These are phyloP conservation scores for Saccharomycopsis lassenensis DNA, from an alignment of 805 yeast species.

Conservation along the genomic window DNA sequence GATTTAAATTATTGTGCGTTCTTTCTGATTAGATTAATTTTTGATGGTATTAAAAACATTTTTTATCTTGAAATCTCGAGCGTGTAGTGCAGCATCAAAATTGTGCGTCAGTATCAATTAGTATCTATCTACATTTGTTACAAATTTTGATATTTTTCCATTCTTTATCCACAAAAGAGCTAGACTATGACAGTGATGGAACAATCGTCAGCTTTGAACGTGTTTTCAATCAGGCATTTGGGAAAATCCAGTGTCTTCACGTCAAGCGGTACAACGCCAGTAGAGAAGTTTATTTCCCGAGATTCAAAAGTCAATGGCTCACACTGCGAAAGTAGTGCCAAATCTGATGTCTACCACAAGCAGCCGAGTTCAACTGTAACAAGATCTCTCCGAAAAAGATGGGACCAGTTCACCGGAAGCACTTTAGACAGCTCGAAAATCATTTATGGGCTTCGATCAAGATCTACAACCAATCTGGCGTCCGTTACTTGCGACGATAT, in stretches of 20 bases:
- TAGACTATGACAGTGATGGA: too few relatives aligned
- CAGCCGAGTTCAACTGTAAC: not conserved
- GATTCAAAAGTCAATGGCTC: not conserved
- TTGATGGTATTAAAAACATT: not conserved
- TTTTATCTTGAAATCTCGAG: not conserved
- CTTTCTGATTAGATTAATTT: not conserved
- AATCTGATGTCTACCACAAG: not conserved
- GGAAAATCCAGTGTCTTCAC: slow-evolving; percentile 8
- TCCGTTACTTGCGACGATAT: slow-evolving; percentile 4
- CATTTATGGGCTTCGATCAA: not conserved
- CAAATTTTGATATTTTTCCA: not conserved
- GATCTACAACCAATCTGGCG: not conserved
- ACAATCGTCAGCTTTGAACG: not conserved
- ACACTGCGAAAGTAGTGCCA: not conserved
- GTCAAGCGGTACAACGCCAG: slow-evolving; percentile 7
- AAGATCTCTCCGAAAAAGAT: not conserved
- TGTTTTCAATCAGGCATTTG: slow-evolving; percentile 4
- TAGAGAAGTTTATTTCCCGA: slow-evolving; percentile 2
- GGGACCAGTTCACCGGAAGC: not conserved
- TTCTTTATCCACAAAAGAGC: not conserved
- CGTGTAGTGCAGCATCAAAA: not conserved
- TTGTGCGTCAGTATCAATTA: not conserved
- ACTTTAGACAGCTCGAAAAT: not conserved
- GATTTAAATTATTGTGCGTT: too few relatives aligned
- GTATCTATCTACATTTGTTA: not conserved